phyloP scores from a whole-genome alignment of 176 grass and related monocot species.

The Bromus sterilis region DNA sequence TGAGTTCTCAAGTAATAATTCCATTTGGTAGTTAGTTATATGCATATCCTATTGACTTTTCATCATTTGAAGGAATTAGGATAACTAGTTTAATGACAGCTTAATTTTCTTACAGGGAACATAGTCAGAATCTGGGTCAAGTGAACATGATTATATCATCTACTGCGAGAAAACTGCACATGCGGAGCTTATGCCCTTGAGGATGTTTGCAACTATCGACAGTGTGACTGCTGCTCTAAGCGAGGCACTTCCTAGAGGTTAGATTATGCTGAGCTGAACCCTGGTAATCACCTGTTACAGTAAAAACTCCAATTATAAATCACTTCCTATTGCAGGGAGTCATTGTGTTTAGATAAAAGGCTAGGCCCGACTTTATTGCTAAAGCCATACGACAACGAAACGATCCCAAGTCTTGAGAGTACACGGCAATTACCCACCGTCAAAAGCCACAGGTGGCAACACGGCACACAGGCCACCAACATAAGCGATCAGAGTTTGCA shows the following conservation, averaged over 20 bases:
- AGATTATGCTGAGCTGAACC: neutral
- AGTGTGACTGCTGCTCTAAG: neutral
- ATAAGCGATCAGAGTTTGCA: no score
- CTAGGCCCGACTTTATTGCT: no score
- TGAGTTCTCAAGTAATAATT: neutral
- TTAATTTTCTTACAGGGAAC: neutral
- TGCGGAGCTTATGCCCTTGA: neutral
- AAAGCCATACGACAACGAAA: no score
- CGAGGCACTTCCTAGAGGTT: neutral
- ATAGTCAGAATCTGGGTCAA: neutral
- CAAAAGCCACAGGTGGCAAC: no score
- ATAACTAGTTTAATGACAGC: constrained; percentile 8
- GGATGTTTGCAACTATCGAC: constrained; percentile 5
- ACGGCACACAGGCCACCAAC: no score
- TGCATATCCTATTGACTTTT: neutral
- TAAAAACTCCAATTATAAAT: neutral
- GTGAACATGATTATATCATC: constrained; percentile 11
- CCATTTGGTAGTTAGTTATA: neutral
- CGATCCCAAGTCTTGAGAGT: no score
- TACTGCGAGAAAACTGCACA: neutral
- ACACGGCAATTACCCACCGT: no score
- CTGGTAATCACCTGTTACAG: neutral
- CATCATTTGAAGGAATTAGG: neutral
- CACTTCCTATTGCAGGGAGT: neutral
- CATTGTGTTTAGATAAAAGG: no score